Conservation (phyloP, 2,329 filamentous ascomycete species). For the Phyllosticta citrichinensis region DNA sequence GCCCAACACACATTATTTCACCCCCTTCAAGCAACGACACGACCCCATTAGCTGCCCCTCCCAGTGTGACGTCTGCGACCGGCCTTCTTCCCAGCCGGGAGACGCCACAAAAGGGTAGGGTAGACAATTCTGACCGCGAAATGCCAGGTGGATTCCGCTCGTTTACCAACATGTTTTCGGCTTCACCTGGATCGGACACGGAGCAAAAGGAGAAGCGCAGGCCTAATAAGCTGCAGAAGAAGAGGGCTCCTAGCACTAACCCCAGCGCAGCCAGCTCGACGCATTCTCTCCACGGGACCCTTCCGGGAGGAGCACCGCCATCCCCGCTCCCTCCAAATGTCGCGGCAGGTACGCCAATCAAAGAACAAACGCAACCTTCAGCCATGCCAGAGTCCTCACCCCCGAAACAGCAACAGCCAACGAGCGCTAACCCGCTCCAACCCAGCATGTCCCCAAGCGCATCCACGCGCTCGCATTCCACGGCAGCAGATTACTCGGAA, state of each 20-base stretch:
- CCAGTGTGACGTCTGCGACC: constrained; percentile 9
- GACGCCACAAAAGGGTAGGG: constrained; percentile 7
- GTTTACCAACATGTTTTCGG: constrained; percentile 20
- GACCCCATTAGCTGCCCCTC: constrained; percentile 26
- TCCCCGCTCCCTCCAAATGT: constrained; percentile 23
- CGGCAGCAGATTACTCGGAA: constrained; percentile 70
- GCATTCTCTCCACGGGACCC: constrained; percentile 42
- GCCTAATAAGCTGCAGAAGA: constrained; percentile 89
- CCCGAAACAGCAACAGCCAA: constrained; percentile 4
- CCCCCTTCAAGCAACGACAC: constrained; percentile 30
- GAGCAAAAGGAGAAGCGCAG: constrained; percentile 53
- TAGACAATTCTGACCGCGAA: constrained; percentile 4
- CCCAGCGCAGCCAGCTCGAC: constrained; percentile 86
- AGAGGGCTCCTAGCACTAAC: constrained; percentile 67
- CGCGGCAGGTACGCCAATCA: constrained; percentile 18
- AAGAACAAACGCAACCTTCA: constrained; percentile 18
- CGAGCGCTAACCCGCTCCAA: constrained; percentile 18
- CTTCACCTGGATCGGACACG: constrained; percentile 54
- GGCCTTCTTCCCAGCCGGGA: constrained; percentile 3
- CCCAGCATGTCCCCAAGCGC: constrained; percentile 64
- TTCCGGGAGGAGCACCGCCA: constrained; percentile 13
- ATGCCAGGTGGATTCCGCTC: constrained; percentile 8
- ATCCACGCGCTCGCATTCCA: constrained; percentile 62
- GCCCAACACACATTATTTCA: constrained; percentile 25
- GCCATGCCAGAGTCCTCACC: constrained; percentile 8